phyloP scores from a whole-genome alignment of 2,329 filamentous ascomycete species.

The Trichoderma semiorbis region DNA sequence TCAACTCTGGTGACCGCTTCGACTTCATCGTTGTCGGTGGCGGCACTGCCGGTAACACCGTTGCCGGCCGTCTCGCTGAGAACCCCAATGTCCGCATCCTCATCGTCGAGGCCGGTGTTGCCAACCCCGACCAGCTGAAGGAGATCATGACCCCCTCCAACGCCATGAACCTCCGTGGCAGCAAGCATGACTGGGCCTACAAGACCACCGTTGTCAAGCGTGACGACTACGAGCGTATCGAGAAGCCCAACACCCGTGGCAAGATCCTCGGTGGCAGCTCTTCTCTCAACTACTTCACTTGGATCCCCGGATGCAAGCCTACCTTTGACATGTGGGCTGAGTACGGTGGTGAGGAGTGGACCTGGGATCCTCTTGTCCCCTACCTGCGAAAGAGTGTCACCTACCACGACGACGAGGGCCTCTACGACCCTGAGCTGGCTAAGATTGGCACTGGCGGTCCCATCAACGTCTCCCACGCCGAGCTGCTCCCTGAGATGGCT shows the following conservation, averaged over 20 bases:
- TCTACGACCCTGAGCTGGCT: constrained; percentile 43
- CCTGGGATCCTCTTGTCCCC: constrained; percentile 47
- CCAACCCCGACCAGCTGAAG: constrained; percentile 47
- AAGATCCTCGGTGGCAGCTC: constrained; percentile 58
- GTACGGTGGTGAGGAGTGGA: constrained; percentile 66
- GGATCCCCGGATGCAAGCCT: constrained; percentile 54
- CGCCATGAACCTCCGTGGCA: constrained; percentile 52
- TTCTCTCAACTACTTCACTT: constrained; percentile 61
- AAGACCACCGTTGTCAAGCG: constrained; percentile 60
- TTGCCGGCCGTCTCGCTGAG: constrained; percentile 37
- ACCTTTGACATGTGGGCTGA: constrained; percentile 70
- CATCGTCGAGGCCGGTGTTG: constrained; percentile 46
- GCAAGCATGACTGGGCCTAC: constrained; percentile 58
- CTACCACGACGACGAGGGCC: constrained; percentile 52
- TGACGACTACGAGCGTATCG: constrained; percentile 56
- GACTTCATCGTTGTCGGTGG: constrained; percentile 35
- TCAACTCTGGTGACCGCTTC: constrained; percentile 21
- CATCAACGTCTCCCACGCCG: constrained; percentile 51
- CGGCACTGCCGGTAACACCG: constrained; percentile 36
- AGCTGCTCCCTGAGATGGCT: constrained; percentile 49
- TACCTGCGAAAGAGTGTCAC: constrained; percentile 56
- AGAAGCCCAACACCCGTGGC: constrained; percentile 61
- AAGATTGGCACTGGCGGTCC: constrained; percentile 53
- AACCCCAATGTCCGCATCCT: constrained; percentile 40
- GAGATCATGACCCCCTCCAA: constrained; percentile 51